These are phyloP conservation scores for Rhizopus microsporus DNA, from an alignment of 371 early-diverging fungal genomes.

Conservation along the genomic window DNA sequence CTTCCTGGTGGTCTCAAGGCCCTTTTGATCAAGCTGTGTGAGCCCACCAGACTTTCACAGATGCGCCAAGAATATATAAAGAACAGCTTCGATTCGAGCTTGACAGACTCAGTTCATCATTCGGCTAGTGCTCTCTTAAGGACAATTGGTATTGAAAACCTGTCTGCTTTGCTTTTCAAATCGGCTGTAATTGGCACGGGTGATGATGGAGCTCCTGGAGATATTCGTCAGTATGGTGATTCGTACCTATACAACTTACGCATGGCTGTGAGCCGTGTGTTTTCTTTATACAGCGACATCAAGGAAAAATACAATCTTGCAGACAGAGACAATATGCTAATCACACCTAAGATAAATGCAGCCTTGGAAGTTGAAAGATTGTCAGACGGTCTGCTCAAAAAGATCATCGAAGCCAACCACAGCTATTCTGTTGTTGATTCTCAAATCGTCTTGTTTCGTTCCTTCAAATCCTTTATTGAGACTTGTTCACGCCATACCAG, in stretches of 20 bases:
- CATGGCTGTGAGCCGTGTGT: slow-evolving; percentile 28
- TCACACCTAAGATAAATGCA: slow-evolving; percentile 26
- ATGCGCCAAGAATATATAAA: slow-evolving; percentile 33
- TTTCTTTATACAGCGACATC: slow-evolving; percentile 21
- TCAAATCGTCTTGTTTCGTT: slow-evolving; percentile 31
- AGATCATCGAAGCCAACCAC: slow-evolving; percentile 32
- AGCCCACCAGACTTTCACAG: slow-evolving; percentile 28
- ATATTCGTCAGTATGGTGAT: slow-evolving; percentile 45
- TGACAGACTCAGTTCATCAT: slow-evolving; percentile 8
- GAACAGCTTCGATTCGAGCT: slow-evolving; percentile 28
- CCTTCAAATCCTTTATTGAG: slow-evolving; percentile 42
- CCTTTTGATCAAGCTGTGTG: slow-evolving; percentile 36
- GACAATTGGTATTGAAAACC: slow-evolving; percentile 15
- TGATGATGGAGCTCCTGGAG: slow-evolving; percentile 30
- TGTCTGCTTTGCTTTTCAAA: slow-evolving; percentile 9
- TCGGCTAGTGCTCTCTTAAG: slow-evolving; percentile 20
- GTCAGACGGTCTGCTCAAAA: slow-evolving; percentile 19
- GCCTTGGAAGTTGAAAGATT: slow-evolving; percentile 25
- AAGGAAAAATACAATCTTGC: slow-evolving; percentile 10
- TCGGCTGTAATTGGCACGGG: slow-evolving; percentile 24
- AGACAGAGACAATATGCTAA: slow-evolving; percentile 13
- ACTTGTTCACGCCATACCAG: slow-evolving; percentile 28
- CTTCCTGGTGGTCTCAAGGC: slow-evolving; percentile 44
- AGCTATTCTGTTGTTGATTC: slow-evolving; percentile 45
- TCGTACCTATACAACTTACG: slow-evolving; percentile 40